Evolutionary conservation across 2,329 filamentous ascomycete genomes (phyloP).

Genomic region (Colletotrichum magnum): DNA sequence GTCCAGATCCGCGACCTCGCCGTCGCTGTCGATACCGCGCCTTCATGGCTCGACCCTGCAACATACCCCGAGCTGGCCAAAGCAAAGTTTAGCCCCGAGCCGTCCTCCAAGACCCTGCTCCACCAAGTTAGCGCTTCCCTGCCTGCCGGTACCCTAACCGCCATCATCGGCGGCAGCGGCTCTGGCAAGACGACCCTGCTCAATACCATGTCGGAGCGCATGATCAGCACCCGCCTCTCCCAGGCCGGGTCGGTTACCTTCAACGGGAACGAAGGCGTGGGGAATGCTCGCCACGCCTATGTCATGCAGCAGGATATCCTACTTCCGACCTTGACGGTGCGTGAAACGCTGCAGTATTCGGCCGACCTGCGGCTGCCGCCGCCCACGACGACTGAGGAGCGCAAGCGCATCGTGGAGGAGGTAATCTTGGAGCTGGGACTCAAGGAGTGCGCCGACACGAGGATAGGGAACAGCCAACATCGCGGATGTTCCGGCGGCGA

Average conservation of each 20-base stretch:
- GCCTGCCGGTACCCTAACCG: constrained; percentile 76
- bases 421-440: constrained; percentile 82
- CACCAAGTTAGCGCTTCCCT: constrained; percentile 75
- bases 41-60: constrained; percentile 64
- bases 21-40: constrained; percentile 71
- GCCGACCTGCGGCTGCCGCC: constrained; percentile 79
- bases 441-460: constrained; percentile 82
- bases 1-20: constrained; percentile 68
- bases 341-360: constrained; percentile 81
- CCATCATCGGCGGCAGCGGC: constrained; percentile 82
- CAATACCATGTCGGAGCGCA: constrained; percentile 79
- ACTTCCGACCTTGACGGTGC: constrained; percentile 79
- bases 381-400: constrained; percentile 70
- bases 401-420: constrained; percentile 77
- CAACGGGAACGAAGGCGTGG: constrained; percentile 69
- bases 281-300: constrained; percentile 74
- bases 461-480: constrained; percentile 79
- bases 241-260: constrained; percentile 72
- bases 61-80: constrained; percentile 60
- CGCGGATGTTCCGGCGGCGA: constrained; percentile 86
- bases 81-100: constrained; percentile 53
- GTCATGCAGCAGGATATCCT: constrained; percentile 84
- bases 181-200: constrained; percentile 81
- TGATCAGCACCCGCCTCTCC: constrained; percentile 67
- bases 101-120: constrained; percentile 68